These are phyloP conservation scores for Tolypocladium amazonense DNA, from an alignment of 2,329 filamentous ascomycete genomes.

Conservation along the genomic window DNA sequence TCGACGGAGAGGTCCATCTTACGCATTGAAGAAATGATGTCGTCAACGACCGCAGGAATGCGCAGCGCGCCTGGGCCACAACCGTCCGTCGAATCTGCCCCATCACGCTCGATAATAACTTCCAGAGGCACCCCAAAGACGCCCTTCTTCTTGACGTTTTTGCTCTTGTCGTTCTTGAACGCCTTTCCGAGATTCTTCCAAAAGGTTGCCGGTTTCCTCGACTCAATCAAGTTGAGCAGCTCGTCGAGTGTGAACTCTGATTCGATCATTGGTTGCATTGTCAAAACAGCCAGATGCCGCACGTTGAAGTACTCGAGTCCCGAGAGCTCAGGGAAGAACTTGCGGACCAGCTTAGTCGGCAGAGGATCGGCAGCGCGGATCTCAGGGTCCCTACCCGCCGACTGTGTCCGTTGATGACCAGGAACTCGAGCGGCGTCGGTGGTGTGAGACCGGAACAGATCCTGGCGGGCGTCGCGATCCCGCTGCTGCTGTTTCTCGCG, in stretches of 20 bases:
- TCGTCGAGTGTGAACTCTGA: slow-evolving; percentile 90
- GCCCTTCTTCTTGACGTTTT: slow-evolving; percentile 79
- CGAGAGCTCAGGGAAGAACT: slow-evolving; percentile 93
- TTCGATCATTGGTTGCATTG: slow-evolving; percentile 87
- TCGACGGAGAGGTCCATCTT: slow-evolving; percentile 99
- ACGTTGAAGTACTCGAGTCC: slow-evolving; percentile 96
- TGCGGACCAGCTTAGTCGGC: slow-evolving; percentile 50
- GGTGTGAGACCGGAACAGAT: slow-evolving; percentile 50
- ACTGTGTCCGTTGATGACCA: slow-evolving; percentile 56
- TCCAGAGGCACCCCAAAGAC: slow-evolving; percentile 88
- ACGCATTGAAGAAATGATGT: slow-evolving; percentile 86
- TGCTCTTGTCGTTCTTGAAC: slow-evolving; percentile 76
- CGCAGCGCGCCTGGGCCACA: slow-evolving; percentile 85
- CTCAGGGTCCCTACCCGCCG: slow-evolving; percentile 39
- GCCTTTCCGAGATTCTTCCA: slow-evolving; percentile 98
- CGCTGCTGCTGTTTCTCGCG: slow-evolving; percentile 78
- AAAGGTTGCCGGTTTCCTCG: slow-evolving; percentile 78
- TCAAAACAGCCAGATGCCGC: slow-evolving; percentile 85
- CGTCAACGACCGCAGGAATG: slow-evolving; percentile 90
- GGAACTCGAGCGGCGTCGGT: slow-evolving; percentile 37
- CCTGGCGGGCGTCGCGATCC: slow-evolving; percentile 38
- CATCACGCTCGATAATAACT: slow-evolving; percentile 80
- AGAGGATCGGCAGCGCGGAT: slow-evolving; percentile 41
- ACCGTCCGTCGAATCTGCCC: slow-evolving; percentile 94
- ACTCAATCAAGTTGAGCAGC: slow-evolving; percentile 83